These are phyloP conservation scores for Sporothrix sp. DNA, from an alignment of 2,329 filamentous ascomycete genomes.

Conservation along the genomic window DNA sequence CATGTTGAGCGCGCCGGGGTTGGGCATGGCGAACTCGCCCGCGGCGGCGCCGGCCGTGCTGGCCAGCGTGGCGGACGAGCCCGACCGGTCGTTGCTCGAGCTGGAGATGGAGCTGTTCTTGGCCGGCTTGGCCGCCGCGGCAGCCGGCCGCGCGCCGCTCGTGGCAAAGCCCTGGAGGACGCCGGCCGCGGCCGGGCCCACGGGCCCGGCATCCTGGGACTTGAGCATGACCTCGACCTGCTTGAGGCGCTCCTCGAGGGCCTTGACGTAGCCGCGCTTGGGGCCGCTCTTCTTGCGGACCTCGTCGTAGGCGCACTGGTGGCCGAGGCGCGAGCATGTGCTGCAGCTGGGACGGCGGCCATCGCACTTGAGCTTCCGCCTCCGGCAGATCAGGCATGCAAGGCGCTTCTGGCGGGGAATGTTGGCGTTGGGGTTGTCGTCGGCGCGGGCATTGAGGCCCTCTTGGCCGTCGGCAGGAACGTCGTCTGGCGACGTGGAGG, in stretches of 20 bases:
- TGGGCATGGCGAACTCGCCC: conserved; percentile 34
- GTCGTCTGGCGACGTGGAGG: conserved; percentile 21
- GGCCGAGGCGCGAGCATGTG: conserved; percentile 77
- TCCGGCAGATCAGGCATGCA: conserved; percentile 88
- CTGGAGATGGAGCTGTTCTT: not conserved
- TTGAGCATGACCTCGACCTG: conserved; percentile 90
- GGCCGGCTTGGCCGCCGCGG: not conserved
- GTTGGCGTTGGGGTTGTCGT: conserved; percentile 36
- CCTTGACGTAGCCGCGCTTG: conserved; percentile 90
- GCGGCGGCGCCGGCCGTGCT: conserved; percentile 20
- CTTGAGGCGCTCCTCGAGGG: conserved; percentile 82
- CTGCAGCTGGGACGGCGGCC: conserved; percentile 75
- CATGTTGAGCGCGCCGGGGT: conserved; percentile 36
- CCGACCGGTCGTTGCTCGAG: not conserved
- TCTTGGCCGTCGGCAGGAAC: conserved; percentile 17
- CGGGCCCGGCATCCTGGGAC: conserved; percentile 48
- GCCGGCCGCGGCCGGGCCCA: conserved; percentile 23
- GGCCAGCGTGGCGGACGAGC: not conserved
- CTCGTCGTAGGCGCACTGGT: conserved; percentile 85
- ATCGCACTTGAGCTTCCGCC: conserved; percentile 86
- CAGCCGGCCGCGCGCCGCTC: conserved; percentile 31
- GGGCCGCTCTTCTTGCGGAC: conserved; percentile 89
- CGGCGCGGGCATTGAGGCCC: conserved; percentile 12
- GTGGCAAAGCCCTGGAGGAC: conserved; percentile 33
- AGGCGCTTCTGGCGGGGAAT: conserved; percentile 82